Evolutionary conservation across 805 yeast genomes (phyloP).

Genomic region (Wickerhamomyces canadensis): DNA sequence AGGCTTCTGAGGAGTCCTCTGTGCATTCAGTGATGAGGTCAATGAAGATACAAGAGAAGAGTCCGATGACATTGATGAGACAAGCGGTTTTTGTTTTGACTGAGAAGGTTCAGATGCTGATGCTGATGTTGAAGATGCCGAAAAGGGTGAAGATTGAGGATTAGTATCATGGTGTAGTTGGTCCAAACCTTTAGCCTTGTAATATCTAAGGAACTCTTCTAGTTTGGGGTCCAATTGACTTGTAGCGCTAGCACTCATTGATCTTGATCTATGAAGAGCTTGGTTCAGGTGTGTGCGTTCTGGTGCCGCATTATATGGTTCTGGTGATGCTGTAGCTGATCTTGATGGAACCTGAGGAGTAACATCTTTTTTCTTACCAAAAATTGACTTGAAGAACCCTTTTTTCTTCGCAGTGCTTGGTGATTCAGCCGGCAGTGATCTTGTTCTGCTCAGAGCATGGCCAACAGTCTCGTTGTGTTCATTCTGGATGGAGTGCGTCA

Average conservation of each 20-base stretch:
- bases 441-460: slow-evolving; percentile 22
- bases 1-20: not conserved
- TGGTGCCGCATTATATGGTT: slow-evolving; percentile 3
- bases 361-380: slow-evolving; percentile 20
- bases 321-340: slow-evolving; percentile 10
- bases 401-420: slow-evolving; percentile 22
- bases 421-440: slow-evolving; percentile 25
- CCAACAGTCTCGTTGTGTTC: slow-evolving; percentile 6
- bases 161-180: slow-evolving; percentile 16
- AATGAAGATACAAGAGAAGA: slow-evolving; percentile 6
- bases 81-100: slow-evolving; percentile 1
- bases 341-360: not conserved
- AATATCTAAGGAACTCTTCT: slow-evolving; percentile 39
- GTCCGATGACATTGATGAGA: slow-evolving; percentile 1
- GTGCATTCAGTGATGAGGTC: slow-evolving; percentile 11
- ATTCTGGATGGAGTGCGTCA: not conserved
- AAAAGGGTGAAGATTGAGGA: too few relatives aligned
- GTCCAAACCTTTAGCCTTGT: slow-evolving; percentile 24
- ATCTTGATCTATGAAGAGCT: slow-evolving; percentile 12
- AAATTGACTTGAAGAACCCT: slow-evolving; percentile 33
- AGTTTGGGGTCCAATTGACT: slow-evolving; percentile 39
- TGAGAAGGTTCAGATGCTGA: not conserved
- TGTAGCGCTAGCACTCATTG: slow-evolving; percentile 5
- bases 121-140: too few relatives aligned
- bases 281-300: not conserved